Evolutionary conservation across 2,329 filamentous ascomycete genomes (phyloP).

Genomic region (Trichoderma sp.): DNA sequence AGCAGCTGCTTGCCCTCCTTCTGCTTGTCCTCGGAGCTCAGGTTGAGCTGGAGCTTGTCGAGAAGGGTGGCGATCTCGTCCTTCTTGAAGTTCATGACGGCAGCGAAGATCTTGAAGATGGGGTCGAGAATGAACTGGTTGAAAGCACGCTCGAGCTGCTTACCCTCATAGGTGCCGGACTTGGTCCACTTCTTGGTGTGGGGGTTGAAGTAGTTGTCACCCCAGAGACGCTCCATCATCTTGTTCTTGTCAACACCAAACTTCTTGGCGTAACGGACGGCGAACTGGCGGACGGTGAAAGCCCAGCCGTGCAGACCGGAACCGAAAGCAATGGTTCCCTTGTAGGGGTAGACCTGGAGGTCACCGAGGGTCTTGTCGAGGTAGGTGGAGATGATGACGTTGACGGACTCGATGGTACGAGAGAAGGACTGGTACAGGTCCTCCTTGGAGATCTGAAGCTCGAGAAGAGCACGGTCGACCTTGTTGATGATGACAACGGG

Average conservation of each 20-base stretch:
- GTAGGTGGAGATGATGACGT: slow-evolving; percentile 99
- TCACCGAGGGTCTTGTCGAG: slow-evolving; percentile 95
- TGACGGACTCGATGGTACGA: slow-evolving; percentile 98
- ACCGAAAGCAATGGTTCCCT: slow-evolving; percentile 97
- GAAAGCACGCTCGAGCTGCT: slow-evolving; percentile 95
- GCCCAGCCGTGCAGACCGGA: slow-evolving; percentile 99
- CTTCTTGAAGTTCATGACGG: slow-evolving; percentile 98
- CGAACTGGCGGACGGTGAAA: slow-evolving; percentile 98
- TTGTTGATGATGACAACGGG: slow-evolving; percentile 99
- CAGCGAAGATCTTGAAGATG: slow-evolving; percentile 98
- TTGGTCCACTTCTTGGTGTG: slow-evolving; percentile 99
- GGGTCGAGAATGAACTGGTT: slow-evolving; percentile 99
- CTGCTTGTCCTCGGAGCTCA: slow-evolving; percentile 78
- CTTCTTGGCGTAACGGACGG: slow-evolving; percentile 96
- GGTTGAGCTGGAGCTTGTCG: slow-evolving; percentile 94
- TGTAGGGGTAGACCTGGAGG: slow-evolving; percentile 96
- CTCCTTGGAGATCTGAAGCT: slow-evolving; percentile 98
- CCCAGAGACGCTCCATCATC: slow-evolving; percentile 99
- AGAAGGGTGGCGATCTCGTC: slow-evolving; percentile 82
- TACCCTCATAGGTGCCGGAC: slow-evolving; percentile 76
- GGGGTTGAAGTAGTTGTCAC: slow-evolving; percentile 99
- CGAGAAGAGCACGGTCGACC: slow-evolving; percentile 98
- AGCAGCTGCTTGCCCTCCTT: slow-evolving; percentile 97
- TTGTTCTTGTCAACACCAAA: slow-evolving; percentile 99
- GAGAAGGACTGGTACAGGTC: slow-evolving; percentile 99